Percentiles rank a stretch among this genome's conserved stretches.
phyloP scores from a whole-genome alignment of 371 early-diverging fungal genomes.

The Mortierella sp. region DNA sequence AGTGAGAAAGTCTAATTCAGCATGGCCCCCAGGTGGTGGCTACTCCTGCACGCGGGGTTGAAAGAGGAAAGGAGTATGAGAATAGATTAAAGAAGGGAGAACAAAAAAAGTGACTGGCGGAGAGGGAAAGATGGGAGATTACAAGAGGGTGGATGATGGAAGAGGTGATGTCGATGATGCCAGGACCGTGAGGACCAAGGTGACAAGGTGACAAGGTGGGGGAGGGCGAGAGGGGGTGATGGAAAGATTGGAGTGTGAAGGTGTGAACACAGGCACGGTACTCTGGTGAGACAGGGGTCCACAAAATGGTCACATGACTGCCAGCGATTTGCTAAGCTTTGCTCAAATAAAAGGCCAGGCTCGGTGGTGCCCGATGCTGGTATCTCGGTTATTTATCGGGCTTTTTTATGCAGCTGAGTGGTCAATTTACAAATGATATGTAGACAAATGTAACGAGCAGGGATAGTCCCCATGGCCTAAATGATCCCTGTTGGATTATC shows the following conservation, averaged over 20 bases:
- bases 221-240: not conserved
- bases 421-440: too few relatives aligned
- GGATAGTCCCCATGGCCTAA: too few relatives aligned
- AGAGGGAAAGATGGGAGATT: not conserved
- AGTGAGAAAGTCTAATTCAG: not conserved
- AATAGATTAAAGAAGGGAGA: not conserved
- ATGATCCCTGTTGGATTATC: too few relatives aligned
- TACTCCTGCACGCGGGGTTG: not conserved
- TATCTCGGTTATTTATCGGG: too few relatives aligned
- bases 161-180: not conserved
- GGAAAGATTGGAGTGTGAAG: not conserved
- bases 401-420: too few relatives aligned
- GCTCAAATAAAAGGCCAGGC: too few relatives aligned
- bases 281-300: not conserved
- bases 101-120: too few relatives aligned
- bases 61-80: not conserved
- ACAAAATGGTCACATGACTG: not conserved
- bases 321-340: too few relatives aligned
- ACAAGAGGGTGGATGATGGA: not conserved
- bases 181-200: not conserved
- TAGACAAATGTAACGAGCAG: too few relatives aligned
- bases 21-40: slow-evolving; percentile 6
- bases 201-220: not conserved
- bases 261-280: not conserved
- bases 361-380: too few relatives aligned